Evolutionary conservation across 805 yeast species (phyloP).

Genomic region (Saccharomycopsis javanensis): DNA sequence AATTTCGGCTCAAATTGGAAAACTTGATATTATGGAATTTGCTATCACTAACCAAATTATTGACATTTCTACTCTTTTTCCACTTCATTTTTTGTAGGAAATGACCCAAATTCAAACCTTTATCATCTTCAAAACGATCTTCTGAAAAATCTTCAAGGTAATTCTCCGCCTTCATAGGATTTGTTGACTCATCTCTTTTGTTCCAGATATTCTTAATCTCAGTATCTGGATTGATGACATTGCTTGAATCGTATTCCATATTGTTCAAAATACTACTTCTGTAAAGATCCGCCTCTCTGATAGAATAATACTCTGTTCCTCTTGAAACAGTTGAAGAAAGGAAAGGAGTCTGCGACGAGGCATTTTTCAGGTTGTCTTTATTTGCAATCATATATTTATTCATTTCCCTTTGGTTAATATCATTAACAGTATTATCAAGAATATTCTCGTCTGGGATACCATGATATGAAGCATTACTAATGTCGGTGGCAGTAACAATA

Average conservation of each 20-base stretch:
- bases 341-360: not conserved
- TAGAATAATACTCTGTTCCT: slow-evolving; percentile 37
- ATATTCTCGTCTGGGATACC: not conserved
- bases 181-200: slow-evolving; percentile 28
- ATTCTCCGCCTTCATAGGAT: slow-evolving; percentile 13
- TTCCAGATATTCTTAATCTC: slow-evolving; percentile 46
- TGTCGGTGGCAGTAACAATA: not conserved
- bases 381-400: not conserved
- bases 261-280: slow-evolving; percentile 1
- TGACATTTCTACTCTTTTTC: not conserved
- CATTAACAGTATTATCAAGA: not conserved
- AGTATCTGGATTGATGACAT: slow-evolving; percentile 36
- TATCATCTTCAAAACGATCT: not conserved
- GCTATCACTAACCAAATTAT: not conserved
- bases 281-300: slow-evolving; percentile 51
- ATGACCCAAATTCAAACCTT: not conserved
- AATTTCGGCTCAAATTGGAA: not conserved
- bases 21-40: not conserved
- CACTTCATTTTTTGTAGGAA: slow-evolving; percentile 2
- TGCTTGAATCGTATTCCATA: slow-evolving; percentile 28
- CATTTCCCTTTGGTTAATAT: not conserved
- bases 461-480: not conserved
- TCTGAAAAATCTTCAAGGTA: not conserved
- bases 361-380: not conserved
- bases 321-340: not conserved